Evolutionary conservation across 306 rosid genomes (phyloP), one percentile per base, ranked within the genome.

Genomic region (Cicer pinnatifidum): DNA sequence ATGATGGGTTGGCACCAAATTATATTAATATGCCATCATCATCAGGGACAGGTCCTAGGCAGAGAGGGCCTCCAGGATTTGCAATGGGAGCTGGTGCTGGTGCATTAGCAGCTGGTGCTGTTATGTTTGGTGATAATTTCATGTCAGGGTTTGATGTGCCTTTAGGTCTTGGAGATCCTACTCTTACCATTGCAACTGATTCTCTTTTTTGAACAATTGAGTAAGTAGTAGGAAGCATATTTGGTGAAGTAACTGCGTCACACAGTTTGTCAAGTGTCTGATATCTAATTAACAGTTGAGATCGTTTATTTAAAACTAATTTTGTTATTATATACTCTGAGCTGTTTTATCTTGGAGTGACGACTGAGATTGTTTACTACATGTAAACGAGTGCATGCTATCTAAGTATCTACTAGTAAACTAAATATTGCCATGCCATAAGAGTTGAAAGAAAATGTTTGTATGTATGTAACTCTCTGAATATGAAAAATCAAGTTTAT

Each of bases 61-160:
- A 40, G 41, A 84, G 82, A 56, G 89, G 81, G 16, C 85, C 82
- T 28, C 73, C 90, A 66, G 96, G 87, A 41, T 80, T 89, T 71
- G 93, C 86, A 73, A 67, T 88, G 81, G 84, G 84, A 8, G 78
- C 81, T 11, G 81, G 84, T 63, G 84, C 84, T 20, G 97, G 92
- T 72, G 94, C 96, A 46, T 84, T 91, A 66, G 96, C 96, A 9
- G 96, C 96, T 4, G 96, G 96, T 72, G 94, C 92, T 62, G 87
- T 90, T 23, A 86, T 92, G 75, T 88, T 90, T 43, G 97, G 97
- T 19, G 92, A 86, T 75, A 89, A 90, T 70, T 82, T 87, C 67
- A 78, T 87, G 88, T 78, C 93, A n/a, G 92, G 90, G 48, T 86
- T 89, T 75, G 82, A 85, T 63, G 81, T 84, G 44, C 84, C 87